phyloP scores from a whole-genome alignment of 495 filamentous ascomycete species.

The Clohesyomyces aquaticus region DNA sequence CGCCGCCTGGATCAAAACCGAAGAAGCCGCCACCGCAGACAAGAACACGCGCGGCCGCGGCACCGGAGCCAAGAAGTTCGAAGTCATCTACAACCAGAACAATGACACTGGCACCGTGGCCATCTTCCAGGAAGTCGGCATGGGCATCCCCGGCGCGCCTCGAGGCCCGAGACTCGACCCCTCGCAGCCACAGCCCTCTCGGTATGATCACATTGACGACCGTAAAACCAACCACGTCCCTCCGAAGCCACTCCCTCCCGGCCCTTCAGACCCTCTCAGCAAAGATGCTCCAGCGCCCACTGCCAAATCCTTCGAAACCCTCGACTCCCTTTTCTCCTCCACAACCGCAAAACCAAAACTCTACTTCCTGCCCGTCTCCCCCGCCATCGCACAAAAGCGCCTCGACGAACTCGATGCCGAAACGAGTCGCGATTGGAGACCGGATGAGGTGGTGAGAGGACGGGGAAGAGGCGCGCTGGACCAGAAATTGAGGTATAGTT shows the following conservation, averaged over 20 bases:
- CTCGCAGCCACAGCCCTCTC: no score
- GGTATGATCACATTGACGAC: no score
- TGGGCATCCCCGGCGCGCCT: conserved; percentile 22
- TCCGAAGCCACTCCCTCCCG: no score
- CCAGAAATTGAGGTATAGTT: conserved; percentile 74
- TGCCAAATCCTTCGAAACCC: conserved; percentile 47
- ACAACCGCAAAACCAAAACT: conserved; percentile 64
- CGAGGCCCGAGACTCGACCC: conserved; percentile 13
- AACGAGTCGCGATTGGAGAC: conserved; percentile 54
- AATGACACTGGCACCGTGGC: conserved; percentile 57
- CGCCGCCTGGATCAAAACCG: conserved; percentile 71
- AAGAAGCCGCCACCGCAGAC: conserved; percentile 55
- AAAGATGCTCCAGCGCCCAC: no score
- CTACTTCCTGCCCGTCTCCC: conserved; percentile 64
- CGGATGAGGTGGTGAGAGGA: conserved; percentile 23
- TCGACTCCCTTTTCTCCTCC: conserved; percentile 66
- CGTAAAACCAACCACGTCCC: no score
- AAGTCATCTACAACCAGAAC: conserved; percentile 68
- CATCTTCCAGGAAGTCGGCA: conserved; percentile 45
- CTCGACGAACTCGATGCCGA: conserved; percentile 64
- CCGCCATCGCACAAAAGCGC: conserved; percentile 63
- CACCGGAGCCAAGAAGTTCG: conserved; percentile 61
- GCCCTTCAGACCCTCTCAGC: no score
- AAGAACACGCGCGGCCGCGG: conserved; percentile 46
- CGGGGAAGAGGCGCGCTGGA: conserved; percentile 43